Base-by-base conservation (phyloP, 2,329 filamentous ascomycete genomes). In the Trichophyton equinum region DNA sequence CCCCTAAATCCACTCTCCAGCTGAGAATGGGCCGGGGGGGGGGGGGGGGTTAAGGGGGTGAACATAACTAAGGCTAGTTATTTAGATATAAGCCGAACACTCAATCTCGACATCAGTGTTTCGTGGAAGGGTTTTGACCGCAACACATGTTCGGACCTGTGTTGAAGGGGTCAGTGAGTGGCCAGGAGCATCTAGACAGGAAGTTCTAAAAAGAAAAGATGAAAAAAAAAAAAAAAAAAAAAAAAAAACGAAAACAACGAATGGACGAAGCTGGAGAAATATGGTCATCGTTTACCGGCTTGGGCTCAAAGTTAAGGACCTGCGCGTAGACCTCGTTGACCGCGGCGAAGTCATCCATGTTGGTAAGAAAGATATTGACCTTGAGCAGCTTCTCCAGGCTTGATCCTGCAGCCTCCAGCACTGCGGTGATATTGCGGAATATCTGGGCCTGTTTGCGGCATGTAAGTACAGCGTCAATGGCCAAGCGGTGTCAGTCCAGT, bases 291-390 rank as follows among this genome's bases (percentile, higher is more conserved):
- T 38, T 44, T 60, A 61, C 60, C 40, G 62, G 56, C 47, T 61
- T 63, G 25, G 62, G 62, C 38, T 61, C 62, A n/a, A 56, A 46
- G 40, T 22, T 49, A 27, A 61, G 47, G 20, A 33, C 90, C 77
- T 90, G 86, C 74, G 85, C 87, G 74, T 94, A 95, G 71, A 89
- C 86, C 66, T 80, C 80, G 76, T 95, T 95, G 87, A 95, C 89
- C 72, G 85, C 84, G 73, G 76, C 78, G 68, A 86, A 87, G 69
- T 87, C 77, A 57, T 80, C 76, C 84, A 88, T 87, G 62, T 79
- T 78, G 1, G 80, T 81, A n/a, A 88, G 69, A 68, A 84, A 88
- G 25, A 87, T 76, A 66, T 86, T 87, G 63, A 85, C 79, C 72
- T 87, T 87, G 70, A 87, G 78, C 0, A 83, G 79, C 60, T 85